Percentiles rank a stretch among this genome's conserved stretches.
phyloP scores from a whole-genome alignment of 495 filamentous ascomycete genomes.

The Bathelium albidoporum region DNA sequence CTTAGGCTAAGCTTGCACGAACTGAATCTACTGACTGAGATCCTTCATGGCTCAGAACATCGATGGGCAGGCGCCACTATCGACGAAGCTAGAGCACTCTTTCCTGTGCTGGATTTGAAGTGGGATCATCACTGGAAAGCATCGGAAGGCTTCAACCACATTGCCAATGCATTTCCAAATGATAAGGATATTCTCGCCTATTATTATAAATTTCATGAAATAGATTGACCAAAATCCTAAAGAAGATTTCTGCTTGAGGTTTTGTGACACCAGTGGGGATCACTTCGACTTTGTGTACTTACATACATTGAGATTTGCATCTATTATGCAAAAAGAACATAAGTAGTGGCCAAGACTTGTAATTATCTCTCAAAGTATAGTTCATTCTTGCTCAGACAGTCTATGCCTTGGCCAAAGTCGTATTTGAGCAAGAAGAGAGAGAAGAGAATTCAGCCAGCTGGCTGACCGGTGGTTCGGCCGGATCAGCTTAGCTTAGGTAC shows the following conservation, averaged over 20 bases:
- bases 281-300: too few species aligned
- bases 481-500: too few species aligned
- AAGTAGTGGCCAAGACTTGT: too few species aligned
- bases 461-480: not conserved
- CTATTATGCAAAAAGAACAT: too few species aligned
- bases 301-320: too few species aligned
- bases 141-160: not conserved
- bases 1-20: not conserved
- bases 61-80: not conserved
- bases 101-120: not conserved
- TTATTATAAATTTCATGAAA: not conserved
- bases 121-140: not conserved
- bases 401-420: too few species aligned
- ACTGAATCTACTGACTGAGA: not conserved
- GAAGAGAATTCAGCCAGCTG: not conserved
- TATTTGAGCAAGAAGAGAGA: too few species aligned
- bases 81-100: not conserved
- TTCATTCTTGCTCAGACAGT: too few species aligned
- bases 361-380: too few species aligned
- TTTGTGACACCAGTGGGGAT: too few species aligned
- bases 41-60: not conserved
- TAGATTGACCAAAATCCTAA: not conserved
- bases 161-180: not conserved
- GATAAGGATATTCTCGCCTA: not conserved
- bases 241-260: too few species aligned